These are phyloP conservation scores for Zalaria sp. DNA, from an alignment of 2,329 filamentous ascomycete species.

Conservation along the genomic window DNA sequence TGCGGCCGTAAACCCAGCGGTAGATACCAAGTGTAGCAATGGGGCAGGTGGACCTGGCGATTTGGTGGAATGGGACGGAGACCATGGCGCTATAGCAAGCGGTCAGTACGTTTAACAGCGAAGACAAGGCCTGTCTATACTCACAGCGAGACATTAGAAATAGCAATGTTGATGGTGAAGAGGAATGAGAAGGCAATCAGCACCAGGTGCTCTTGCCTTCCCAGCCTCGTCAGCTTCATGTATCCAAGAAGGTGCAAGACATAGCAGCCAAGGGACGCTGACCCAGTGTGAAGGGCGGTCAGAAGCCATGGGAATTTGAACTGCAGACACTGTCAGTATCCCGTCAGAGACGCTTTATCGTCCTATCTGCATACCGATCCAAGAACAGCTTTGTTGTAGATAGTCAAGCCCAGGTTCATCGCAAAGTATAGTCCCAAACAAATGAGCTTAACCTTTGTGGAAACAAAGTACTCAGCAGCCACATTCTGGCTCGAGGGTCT, in stretches of 20 bases:
- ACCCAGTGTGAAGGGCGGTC: conserved; percentile 44
- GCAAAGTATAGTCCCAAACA: conserved; percentile 30
- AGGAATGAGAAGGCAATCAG: conserved; percentile 45
- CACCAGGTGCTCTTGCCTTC: conserved; percentile 38
- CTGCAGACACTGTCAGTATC: conserved; percentile 16
- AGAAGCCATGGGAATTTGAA: conserved; percentile 48
- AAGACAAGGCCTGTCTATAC: conserved; percentile 6
- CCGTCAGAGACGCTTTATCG: background rate
- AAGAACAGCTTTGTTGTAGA: conserved; percentile 47
- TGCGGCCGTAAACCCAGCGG: conserved; percentile 39
- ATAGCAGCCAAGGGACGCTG: conserved; percentile 42
- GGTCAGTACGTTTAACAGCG: background rate
- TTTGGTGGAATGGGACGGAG: conserved; percentile 53
- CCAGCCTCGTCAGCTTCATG: conserved; percentile 39
- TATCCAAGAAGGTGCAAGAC: conserved; percentile 37
- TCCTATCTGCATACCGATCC: conserved; percentile 16
- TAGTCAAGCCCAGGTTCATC: conserved; percentile 35
- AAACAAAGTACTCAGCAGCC: conserved; percentile 4
- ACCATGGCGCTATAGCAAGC: conserved; percentile 26
- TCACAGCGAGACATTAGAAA: conserved; percentile 48
- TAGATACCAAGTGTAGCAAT: conserved; percentile 50
- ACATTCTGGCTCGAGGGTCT: background rate
- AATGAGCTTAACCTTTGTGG: conserved; percentile 5
- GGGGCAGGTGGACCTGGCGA: conserved; percentile 47
- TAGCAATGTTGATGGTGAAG: conserved; percentile 50